Conservation (phyloP, 2,329 filamentous ascomycete species). For the Pyricularia sp. region DNA sequence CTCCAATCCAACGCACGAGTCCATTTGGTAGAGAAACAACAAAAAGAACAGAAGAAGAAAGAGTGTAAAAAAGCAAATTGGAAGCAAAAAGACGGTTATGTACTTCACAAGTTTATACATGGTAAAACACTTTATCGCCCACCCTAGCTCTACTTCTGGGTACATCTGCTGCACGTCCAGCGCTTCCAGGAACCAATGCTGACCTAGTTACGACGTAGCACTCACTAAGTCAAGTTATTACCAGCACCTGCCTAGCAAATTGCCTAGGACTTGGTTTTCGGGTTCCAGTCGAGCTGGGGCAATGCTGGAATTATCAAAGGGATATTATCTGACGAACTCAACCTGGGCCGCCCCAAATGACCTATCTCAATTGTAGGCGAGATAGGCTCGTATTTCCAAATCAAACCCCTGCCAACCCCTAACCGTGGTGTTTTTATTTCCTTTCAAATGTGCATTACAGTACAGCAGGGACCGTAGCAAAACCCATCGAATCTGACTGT, state of each 20-base stretch:
- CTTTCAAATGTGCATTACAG: not conserved
- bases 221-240: not conserved
- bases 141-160: not conserved
- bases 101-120: not conserved
- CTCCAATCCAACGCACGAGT: not conserved
- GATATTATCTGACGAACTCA: slow-evolving; percentile 1
- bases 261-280: not conserved
- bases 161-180: not conserved
- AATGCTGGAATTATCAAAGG: not conserved
- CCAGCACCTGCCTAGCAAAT: not conserved
- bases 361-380: not conserved
- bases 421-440: not conserved
- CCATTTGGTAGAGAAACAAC: no score
- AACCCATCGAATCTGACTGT: not conserved
- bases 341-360: not conserved
- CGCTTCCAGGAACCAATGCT: not conserved
- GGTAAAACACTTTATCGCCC: not conserved
- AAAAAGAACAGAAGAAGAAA: no score
- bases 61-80: no score
- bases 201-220: not conserved
- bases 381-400: not conserved
- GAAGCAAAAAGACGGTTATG: not conserved
- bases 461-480: not conserved
- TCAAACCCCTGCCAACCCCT: not conserved
- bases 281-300: not conserved